Conservation (phyloP, 768 basidiomycete genomes). For the Coprinopsis sp. region DNA sequence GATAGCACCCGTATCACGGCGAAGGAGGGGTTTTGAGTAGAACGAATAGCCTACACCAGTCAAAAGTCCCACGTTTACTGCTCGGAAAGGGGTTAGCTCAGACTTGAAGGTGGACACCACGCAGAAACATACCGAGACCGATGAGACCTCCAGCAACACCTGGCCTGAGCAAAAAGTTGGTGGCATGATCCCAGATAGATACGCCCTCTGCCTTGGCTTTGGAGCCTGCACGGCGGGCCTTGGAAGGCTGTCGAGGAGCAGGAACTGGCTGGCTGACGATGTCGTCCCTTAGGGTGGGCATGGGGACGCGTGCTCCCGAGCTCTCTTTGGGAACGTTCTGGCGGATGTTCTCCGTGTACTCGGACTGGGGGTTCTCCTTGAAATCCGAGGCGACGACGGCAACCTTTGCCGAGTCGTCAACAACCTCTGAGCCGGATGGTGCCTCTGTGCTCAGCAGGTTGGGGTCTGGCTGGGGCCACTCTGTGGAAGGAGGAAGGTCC, state of each 20-base stretch:
- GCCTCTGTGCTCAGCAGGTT: constrained; percentile 53
- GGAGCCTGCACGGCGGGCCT: constrained; percentile 34
- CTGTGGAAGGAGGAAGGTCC: constrained; percentile 45
- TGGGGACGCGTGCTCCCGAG: constrained; percentile 8
- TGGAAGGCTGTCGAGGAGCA: too few species aligned
- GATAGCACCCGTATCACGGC: constrained; percentile 51
- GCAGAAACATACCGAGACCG: constrained; percentile 50
- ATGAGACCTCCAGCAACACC: constrained; percentile 69
- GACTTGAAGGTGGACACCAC: neutral
- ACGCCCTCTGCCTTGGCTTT: constrained; percentile 47
- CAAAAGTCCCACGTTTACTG: constrained; percentile 71
- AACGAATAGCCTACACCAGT: constrained; percentile 58
- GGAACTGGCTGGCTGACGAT: neutral
- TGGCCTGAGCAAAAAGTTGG: constrained; percentile 56
- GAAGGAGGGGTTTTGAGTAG: constrained; percentile 57
- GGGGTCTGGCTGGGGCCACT: constrained; percentile 63
- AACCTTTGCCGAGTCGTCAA: constrained; percentile 50
- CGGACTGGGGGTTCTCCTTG: constrained; percentile 35
- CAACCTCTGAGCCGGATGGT: constrained; percentile 30
- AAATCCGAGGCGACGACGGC: constrained; percentile 50
- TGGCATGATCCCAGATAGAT: constrained; percentile 48
- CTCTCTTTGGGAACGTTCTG: constrained; percentile 7
- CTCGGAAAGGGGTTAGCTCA: neutral
- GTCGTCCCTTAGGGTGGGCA: neutral
- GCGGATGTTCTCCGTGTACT: constrained; percentile 16